Evolutionary conservation across 306 rosid species (phyloP).

Genomic region (Quercus dentata): DNA sequence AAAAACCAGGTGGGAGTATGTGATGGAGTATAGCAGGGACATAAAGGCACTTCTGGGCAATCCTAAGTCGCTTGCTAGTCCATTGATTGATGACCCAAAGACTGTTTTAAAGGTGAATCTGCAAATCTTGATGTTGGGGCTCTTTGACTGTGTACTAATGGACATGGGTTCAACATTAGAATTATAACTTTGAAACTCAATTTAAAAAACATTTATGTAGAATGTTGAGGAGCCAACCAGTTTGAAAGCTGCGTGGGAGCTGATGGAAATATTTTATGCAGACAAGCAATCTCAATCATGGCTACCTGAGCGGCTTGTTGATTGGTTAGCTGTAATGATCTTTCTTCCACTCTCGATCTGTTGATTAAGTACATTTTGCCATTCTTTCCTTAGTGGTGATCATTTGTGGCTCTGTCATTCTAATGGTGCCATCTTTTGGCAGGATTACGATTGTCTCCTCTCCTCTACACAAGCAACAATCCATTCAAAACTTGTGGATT

Average conservation of each 20-base stretch:
- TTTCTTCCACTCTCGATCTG: slow-evolving; percentile 7
- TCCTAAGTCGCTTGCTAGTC: slow-evolving; percentile 37
- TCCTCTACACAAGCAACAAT: slow-evolving; percentile 60
- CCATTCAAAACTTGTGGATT: slow-evolving; percentile 66
- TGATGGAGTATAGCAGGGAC: slow-evolving; percentile 83
- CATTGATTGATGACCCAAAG: slow-evolving; percentile 57
- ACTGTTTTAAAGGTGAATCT: slow-evolving; percentile 55
- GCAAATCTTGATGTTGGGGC: not conserved
- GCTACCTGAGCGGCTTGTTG: slow-evolving; percentile 89
- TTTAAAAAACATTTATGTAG: slow-evolving; percentile 35
- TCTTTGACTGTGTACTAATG: not conserved
- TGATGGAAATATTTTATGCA: slow-evolving; percentile 85
- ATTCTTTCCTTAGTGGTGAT: slow-evolving; percentile 5
- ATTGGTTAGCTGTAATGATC: slow-evolving; percentile 95
- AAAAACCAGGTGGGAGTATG: slow-evolving; percentile 79
- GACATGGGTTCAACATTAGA: not conserved
- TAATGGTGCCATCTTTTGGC: slow-evolving; percentile 33
- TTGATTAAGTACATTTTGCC: not conserved
- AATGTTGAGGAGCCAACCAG: slow-evolving; percentile 65
- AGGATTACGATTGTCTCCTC: slow-evolving; percentile 84
- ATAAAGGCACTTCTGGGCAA: slow-evolving; percentile 63
- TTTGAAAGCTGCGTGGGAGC: slow-evolving; percentile 94
- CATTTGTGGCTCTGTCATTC: slow-evolving; percentile 2
- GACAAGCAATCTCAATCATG: slow-evolving; percentile 88
- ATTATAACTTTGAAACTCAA: not conserved